phyloP scores from a whole-genome alignment of 768 basidiomycete species.

The Coprinellus micaceus region DNA sequence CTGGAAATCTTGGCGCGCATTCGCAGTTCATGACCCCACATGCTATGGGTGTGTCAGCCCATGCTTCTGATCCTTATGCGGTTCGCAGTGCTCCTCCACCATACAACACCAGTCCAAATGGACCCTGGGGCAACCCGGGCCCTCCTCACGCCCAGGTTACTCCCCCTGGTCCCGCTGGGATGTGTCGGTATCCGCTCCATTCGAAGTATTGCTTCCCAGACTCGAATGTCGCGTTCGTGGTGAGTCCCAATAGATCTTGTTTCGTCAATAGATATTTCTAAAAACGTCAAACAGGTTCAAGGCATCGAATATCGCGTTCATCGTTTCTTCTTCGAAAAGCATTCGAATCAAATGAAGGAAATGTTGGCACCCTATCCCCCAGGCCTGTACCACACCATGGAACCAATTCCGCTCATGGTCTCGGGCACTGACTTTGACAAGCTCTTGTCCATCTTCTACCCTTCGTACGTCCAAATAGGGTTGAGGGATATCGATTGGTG shows the following conservation, averaged over 20 bases:
- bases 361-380: constrained; percentile 51
- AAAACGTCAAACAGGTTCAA: constrained; percentile 18
- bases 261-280: not conserved
- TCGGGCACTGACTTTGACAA: constrained; percentile 39
- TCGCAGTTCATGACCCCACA: too few species aligned
- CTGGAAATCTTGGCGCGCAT: too few species aligned
- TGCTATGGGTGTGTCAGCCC: too few species aligned
- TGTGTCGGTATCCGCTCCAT: not conserved
- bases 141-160: not conserved
- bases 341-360: constrained; percentile 21
- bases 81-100: too few species aligned
- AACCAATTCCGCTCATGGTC: constrained; percentile 28
- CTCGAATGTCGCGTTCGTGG: constrained; percentile 4
- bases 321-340: constrained; percentile 25
- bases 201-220: constrained; percentile 8
- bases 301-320: constrained; percentile 22
- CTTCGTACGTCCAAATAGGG: constrained; percentile 37
- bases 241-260: not conserved
- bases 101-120: too few species aligned
- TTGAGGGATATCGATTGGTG: too few species aligned
- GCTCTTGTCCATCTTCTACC: constrained; percentile 51
- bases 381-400: constrained; percentile 38
- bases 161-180: not conserved
- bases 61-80: too few species aligned
- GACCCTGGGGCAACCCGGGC: too few species aligned